Conservation (phyloP, 768 basidiomycete genomes). For the Mrakia gelida region DNA sequence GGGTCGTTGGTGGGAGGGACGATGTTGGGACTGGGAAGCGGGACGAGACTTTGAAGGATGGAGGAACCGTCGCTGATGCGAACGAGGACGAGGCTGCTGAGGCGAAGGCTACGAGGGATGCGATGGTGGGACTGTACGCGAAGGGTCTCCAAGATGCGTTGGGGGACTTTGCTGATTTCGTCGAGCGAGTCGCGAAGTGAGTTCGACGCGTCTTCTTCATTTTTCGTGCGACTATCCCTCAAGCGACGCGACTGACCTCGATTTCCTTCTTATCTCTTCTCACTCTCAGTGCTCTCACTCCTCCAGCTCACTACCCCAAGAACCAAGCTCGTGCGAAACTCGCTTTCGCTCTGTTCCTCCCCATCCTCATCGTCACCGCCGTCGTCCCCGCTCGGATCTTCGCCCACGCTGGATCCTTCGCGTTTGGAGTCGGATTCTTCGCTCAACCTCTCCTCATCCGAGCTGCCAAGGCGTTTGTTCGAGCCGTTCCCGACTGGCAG, state of each 20-base stretch:
- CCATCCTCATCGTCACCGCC: slow-evolving; percentile 41
- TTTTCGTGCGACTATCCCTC: too few species aligned
- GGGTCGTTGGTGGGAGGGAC: not conserved
- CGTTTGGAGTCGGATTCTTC: slow-evolving; percentile 46
- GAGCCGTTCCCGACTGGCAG: slow-evolving; percentile 47
- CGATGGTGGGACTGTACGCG: slow-evolving; percentile 43
- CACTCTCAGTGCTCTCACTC: slow-evolving; percentile 41
- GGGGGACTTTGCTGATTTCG: slow-evolving; percentile 44
- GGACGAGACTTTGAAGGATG: slow-evolving; percentile 18
- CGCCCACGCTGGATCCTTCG: slow-evolving; percentile 42
- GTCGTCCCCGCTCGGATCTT: slow-evolving; percentile 45
- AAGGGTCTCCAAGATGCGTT: slow-evolving; percentile 44
- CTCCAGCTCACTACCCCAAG: slow-evolving; percentile 44
- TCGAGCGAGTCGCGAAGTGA: slow-evolving; percentile 45
- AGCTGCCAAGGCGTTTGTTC: slow-evolving; percentile 39
- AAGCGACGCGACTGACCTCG: not conserved
- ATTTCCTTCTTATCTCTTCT: not conserved
- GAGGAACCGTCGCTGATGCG: slow-evolving; percentile 10
- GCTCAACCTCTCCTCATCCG: slow-evolving; percentile 45
- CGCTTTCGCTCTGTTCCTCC: slow-evolving; percentile 43
- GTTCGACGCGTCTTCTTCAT: slow-evolving; percentile 24
- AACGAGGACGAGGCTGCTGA: slow-evolving; percentile 34
- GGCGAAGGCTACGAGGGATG: slow-evolving; percentile 46
- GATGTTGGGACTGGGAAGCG: not conserved
- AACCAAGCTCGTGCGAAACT: slow-evolving; percentile 45